phyloP scores from a whole-genome alignment of 2,329 filamentous ascomycete species.

The Macrophomina pseudophaseolina region DNA sequence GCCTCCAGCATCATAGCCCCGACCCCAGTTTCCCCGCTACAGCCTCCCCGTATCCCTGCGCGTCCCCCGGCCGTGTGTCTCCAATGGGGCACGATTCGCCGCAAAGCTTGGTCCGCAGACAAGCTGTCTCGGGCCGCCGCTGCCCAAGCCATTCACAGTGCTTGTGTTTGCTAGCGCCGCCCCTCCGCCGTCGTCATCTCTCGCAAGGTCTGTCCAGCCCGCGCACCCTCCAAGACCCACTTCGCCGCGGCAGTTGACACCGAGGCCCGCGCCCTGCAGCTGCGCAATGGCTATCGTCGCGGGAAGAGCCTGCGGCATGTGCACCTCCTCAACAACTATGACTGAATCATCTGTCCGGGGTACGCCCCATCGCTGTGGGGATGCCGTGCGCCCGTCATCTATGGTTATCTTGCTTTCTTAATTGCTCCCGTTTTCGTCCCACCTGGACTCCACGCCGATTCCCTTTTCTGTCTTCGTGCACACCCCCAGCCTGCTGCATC shows the following conservation, averaged over 20 bases:
- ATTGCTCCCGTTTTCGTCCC: constrained; percentile 4
- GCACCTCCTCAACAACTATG: neutral
- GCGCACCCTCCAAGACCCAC: neutral
- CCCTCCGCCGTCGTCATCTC: neutral
- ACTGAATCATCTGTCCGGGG: neutral
- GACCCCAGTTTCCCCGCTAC: constrained; percentile 14
- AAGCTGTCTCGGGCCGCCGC: constrained; percentile 7
- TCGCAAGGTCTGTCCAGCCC: neutral
- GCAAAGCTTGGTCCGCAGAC: constrained; percentile 13
- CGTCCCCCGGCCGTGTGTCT: constrained; percentile 1
- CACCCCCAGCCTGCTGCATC: neutral
- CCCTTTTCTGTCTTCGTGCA: neutral
- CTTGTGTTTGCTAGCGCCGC: constrained; percentile 14
- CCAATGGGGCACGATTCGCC: constrained; percentile 18
- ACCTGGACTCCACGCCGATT: neutral
- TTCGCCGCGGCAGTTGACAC: neutral
- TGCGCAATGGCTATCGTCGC: neutral
- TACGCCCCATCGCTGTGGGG: neutral
- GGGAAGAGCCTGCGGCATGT: constrained; percentile 1
- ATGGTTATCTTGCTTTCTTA: constrained; percentile 10
- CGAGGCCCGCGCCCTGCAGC: neutral
- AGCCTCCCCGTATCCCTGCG: constrained; percentile 5
- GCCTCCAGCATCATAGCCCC: neutral
- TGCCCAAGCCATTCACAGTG: constrained; percentile 13
- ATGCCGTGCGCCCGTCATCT: neutral